Evolutionary conservation across 1,284 basidiomycete species (phyloP), one percentile per base, ranked within the genome.

Genomic region (Afroboletus lepidellus): DNA sequence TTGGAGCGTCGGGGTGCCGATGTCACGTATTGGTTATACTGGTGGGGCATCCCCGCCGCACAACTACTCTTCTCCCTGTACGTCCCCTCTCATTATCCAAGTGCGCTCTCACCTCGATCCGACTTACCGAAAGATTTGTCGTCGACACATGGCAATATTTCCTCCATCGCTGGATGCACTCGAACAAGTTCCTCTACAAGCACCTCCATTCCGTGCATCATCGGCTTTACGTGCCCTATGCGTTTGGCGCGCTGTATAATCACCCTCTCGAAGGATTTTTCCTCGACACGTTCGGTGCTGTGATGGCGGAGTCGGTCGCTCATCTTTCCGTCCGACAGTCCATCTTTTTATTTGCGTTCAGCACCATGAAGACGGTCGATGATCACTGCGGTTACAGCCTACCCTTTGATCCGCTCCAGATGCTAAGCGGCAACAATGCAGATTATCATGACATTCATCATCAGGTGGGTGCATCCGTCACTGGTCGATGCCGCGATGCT

Each of bases 81-180:
- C 72, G 94, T 83, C n/a, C 6, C 5, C 15, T 9, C 18, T 9
- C 27, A 25, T 33, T 33, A 20, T 29, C 42, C 33, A 30, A 51
- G 36, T n/a, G 36, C 54, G 5, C 9, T 23, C 15, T 6, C 21
- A 20, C 47, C 50, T 54, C 59, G 29, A 29, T 41, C 29, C 25
- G n/a, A 12, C 29, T 11, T 12, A 54, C 9, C 41, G 16, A 8
- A 58, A 98, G 94, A 76, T 91, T 97, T 70, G 70, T 96, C 56
- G 90, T 99, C 66, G 96, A 99, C 73, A 94, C 95, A 30, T 98
- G 94, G 94, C 94, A 99, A 73, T 99, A 99, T 73, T 93, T 93
- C 73, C 78, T 94, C 36, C 96, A 99, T 70, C 92, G 97, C 43
- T 74, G 77, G 37, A 93, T 98, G 85, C 96, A 99, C 76, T 76